A percentile compares a stretch with the other conserved stretches of the same genome.
Evolutionary conservation across 345 rosid genomes (phyloP).

Genomic region (Melaleuca alternifolia): DNA sequence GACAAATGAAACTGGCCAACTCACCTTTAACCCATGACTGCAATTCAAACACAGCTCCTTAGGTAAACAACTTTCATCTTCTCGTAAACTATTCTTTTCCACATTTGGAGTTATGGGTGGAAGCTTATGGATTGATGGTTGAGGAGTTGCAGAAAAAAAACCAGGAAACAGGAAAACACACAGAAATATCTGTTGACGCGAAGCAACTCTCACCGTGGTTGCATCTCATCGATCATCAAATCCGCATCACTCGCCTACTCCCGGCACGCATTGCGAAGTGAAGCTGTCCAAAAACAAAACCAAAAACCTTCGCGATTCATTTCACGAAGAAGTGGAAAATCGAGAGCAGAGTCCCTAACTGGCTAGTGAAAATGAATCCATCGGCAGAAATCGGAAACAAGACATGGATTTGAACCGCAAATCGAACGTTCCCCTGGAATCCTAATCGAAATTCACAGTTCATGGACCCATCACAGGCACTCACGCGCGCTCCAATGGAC

Average conservation of each 20-base stretch:
- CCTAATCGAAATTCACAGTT: background rate
- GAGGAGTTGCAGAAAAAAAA: slow-evolving; percentile 36
- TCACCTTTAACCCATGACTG: slow-evolving; percentile 71
- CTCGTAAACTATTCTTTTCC: slow-evolving; percentile 22
- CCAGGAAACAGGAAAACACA: background rate
- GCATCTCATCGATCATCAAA: background rate
- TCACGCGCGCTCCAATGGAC: no score
- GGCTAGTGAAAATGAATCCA: no score
- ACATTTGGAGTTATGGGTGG: slow-evolving; percentile 42
- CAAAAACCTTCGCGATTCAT: background rate
- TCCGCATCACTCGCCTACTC: background rate
- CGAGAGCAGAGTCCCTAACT: background rate
- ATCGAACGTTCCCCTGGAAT: background rate
- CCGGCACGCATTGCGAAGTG: background rate
- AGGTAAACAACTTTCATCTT: slow-evolving; percentile 42
- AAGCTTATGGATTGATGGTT: slow-evolving; percentile 47
- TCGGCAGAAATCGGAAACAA: background rate
- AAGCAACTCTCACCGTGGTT: background rate
- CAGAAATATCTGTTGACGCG: background rate
- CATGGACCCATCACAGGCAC: no score
- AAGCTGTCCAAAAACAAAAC: no score
- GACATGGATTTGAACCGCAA: background rate
- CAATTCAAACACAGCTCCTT: slow-evolving; percentile 61
- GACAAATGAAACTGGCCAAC: slow-evolving; percentile 1
- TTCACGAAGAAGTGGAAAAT: background rate